Conservation (phyloP, 352 stramenopile species). For the Phytopythium vexans region DNA sequence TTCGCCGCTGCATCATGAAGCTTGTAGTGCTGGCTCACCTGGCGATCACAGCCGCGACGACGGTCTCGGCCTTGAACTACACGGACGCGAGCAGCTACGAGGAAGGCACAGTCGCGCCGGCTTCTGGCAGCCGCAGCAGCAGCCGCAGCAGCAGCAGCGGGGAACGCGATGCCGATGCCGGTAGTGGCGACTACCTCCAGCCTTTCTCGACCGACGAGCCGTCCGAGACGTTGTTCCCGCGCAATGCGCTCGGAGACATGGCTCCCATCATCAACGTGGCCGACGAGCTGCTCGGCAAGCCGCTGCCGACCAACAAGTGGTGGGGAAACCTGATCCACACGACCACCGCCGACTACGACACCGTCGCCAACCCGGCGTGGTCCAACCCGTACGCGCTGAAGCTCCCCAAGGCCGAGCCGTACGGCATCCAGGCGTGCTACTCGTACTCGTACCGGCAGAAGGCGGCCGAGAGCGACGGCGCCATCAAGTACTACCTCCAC, state of each 20-base stretch:
- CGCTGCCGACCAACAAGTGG: slow-evolving; percentile 68
- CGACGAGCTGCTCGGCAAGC: slow-evolving; percentile 18
- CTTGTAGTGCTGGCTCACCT: too few species aligned
- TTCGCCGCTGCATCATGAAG: too few species aligned
- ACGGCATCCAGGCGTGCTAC: slow-evolving; percentile 40
- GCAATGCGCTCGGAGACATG: slow-evolving; percentile 30
- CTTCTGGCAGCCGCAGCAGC: too few species aligned
- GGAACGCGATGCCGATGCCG: too few species aligned
- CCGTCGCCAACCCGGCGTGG: slow-evolving; percentile 43
- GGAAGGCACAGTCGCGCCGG: too few species aligned
- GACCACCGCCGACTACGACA: slow-evolving; percentile 27
- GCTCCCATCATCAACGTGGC: slow-evolving; percentile 46
- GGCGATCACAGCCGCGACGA: too few species aligned
- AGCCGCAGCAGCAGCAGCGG: too few species aligned
- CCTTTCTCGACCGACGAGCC: slow-evolving; percentile 29
- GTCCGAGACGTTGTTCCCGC: slow-evolving; percentile 36
- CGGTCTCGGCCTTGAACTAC: too few species aligned
- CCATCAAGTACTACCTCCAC: slow-evolving; percentile 46
- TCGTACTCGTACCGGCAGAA: slow-evolving; percentile 42
- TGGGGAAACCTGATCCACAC: slow-evolving; percentile 70
- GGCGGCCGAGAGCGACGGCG: slow-evolving; percentile 28
- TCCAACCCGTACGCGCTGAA: slow-evolving; percentile 56
- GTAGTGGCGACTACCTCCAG: slow-evolving; percentile 12
- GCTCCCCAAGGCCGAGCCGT: slow-evolving; percentile 26
- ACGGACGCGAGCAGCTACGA: too few species aligned